These are phyloP conservation scores for Fusarium citri DNA, from an alignment of 2,329 filamentous ascomycete species.

Conservation along the genomic window DNA sequence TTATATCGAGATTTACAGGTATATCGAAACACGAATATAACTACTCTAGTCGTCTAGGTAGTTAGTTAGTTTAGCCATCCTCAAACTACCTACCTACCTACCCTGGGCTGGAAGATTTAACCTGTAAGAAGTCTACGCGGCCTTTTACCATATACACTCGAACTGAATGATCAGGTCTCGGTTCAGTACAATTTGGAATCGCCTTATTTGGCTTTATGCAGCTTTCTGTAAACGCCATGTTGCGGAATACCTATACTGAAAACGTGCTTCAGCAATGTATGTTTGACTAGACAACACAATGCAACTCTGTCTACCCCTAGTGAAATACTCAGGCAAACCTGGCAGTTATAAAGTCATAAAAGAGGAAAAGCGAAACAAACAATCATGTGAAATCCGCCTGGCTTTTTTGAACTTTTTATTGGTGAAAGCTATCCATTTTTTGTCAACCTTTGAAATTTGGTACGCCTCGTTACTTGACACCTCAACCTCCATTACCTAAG, in stretches of 20 bases:
- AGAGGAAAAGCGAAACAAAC: background rate
- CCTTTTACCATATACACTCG: background rate
- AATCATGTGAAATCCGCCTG: background rate
- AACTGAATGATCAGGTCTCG: background rate
- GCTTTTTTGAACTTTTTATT: background rate
- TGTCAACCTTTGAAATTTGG: background rate
- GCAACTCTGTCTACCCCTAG: background rate
- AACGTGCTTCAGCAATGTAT: background rate
- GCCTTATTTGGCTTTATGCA: background rate
- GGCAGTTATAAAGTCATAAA: background rate
- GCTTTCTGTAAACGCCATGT: background rate
- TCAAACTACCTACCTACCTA: background rate
- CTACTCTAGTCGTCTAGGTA: background rate
- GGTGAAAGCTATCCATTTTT: background rate
- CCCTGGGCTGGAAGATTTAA: background rate
- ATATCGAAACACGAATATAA: background rate
- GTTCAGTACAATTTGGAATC: background rate
- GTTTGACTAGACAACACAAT: background rate
- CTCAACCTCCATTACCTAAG: constrained; percentile 33
- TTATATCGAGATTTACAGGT: background rate
- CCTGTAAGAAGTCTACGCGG: background rate
- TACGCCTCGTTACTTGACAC: constrained; percentile 23
- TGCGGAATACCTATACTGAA: background rate
- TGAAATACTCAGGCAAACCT: background rate
- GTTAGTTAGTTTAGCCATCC: background rate